Evolutionary conservation across 129 eudicot genomes (phyloP), one percentile per base, ranked within the genome.

Genomic region (Silybum marianum): DNA sequence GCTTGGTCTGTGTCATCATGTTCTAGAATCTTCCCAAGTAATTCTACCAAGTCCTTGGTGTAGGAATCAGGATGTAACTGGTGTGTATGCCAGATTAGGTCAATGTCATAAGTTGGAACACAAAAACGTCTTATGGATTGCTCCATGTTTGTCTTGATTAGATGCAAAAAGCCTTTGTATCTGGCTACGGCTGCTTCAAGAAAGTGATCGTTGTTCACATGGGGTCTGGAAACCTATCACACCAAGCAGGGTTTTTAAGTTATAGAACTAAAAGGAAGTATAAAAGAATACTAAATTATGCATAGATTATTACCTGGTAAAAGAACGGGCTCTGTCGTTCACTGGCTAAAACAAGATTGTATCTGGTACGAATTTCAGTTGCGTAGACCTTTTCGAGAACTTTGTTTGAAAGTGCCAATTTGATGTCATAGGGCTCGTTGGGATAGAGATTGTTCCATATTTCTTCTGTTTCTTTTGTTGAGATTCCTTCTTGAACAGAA

Each of bases 81-180:
- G 83, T 95, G 99, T 78, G 99, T 83, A 86, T 95, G 99, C 99
- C 99, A 95, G 74, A 95, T 95, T 60, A 95, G 90, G 86, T 95
- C 99, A 84, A 95, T 84, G 77, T 95, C 99, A 69, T 95, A 95
- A 30, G 99, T 95, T 6, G 99, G 99, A 75, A 95, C 99, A 51
- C 95, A 91, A 82, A 95, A 95, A 76, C 97, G 86, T 72, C 68
- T 84, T 28, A 93, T 23, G 54, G 85, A 77, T 76, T 81, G 77
- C 84, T 95, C 97, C 79, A 74, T 88, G 87, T 95, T 95, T 91
- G 93, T 85, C 88, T 83, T 93, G 75, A 95, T 95, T 74, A 93
- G 77, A 83, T 95, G 92, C 84, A 95, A 69, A 77, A 95, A 93
- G 5, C 99, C 99, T 90, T 89, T 95, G 86, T 95, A 95, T 86